These are phyloP conservation scores for Colletotrichum tofieldiae DNA, from an alignment of 2,329 filamentous ascomycete species.

Conservation along the genomic window DNA sequence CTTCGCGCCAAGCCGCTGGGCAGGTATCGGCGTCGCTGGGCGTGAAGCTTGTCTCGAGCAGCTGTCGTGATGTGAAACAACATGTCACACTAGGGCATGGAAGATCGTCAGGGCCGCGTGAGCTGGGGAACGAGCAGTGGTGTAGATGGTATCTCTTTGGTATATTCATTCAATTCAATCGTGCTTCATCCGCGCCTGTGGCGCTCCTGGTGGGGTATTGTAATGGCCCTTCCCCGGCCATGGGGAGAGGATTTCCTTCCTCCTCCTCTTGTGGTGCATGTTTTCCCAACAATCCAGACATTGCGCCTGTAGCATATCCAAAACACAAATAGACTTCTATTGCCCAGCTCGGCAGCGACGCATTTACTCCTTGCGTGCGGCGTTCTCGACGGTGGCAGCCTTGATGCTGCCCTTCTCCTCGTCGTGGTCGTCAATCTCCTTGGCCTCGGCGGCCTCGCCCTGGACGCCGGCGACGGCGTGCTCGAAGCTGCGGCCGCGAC, in stretches of 20 bases:
- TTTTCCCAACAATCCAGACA: background rate
- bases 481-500: conserved; percentile 80
- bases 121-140: too few relatives aligned
- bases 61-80: conserved; percentile 1
- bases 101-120: background rate
- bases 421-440: conserved; percentile 50
- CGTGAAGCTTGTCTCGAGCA: conserved; percentile 32
- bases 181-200: background rate
- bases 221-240: background rate
- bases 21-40: conserved; percentile 13
- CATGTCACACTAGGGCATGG: background rate
- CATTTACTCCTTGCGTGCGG: conserved; percentile 24
- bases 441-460: conserved; percentile 44
- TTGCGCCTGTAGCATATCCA: background rate
- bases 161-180: conserved; percentile 16
- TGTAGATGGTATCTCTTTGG: conserved; percentile 1
- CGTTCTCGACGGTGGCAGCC: conserved; percentile 31
- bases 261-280: conserved; percentile 3
- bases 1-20: conserved; percentile 36
- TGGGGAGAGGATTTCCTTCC: background rate
- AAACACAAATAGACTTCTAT: background rate
- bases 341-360: conserved; percentile 13
- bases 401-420: conserved; percentile 50
- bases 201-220: conserved; percentile 16
- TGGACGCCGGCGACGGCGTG: conserved; percentile 61